Percentiles rank a stretch among this genome's conserved stretches.
These are phyloP conservation scores for Boletus bicolor DNA, from an alignment of 768 basidiomycete species.

Conservation along the genomic window DNA sequence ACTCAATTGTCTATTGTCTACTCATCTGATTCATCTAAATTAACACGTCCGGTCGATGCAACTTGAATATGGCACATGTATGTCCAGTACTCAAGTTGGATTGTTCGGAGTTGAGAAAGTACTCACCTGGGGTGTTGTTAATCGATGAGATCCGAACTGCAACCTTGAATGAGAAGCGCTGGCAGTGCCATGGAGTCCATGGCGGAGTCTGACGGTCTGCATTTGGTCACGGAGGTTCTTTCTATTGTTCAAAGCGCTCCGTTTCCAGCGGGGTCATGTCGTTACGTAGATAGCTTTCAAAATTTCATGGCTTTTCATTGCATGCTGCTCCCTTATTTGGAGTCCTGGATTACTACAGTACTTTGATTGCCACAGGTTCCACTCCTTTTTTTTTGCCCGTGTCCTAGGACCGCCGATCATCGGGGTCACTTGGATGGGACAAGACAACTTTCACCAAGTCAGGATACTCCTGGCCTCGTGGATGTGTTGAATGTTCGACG, in stretches of 20 bases:
- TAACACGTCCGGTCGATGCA: not conserved
- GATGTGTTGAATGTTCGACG: not conserved
- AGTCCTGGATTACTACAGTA: no score
- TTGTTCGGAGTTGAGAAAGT: no score
- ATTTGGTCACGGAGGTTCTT: not conserved
- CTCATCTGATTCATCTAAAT: not conserved
- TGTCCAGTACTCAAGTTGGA: not conserved
- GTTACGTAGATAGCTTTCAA: no score
- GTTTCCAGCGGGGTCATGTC: not conserved
- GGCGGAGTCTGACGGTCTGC: not conserved
- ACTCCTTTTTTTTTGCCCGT: not conserved
- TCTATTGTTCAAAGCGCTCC: not conserved
- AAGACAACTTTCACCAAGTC: no score
- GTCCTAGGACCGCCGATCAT: not conserved
- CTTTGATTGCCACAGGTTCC: not conserved
- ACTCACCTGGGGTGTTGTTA: no score
- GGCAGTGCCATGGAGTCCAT: no score
- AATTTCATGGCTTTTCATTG: no score
- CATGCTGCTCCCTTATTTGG: not conserved
- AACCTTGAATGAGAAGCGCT: no score
- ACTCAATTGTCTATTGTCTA: not conserved
- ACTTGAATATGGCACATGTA: no score
- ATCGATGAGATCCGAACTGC: not conserved
- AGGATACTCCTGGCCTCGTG: not conserved
- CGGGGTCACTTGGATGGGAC: not conserved